A percentile compares a stretch with the other conserved stretches of the same genome.
Evolutionary conservation across 805 yeast genomes (phyloP).

Genomic region (Lachancea sp.): DNA sequence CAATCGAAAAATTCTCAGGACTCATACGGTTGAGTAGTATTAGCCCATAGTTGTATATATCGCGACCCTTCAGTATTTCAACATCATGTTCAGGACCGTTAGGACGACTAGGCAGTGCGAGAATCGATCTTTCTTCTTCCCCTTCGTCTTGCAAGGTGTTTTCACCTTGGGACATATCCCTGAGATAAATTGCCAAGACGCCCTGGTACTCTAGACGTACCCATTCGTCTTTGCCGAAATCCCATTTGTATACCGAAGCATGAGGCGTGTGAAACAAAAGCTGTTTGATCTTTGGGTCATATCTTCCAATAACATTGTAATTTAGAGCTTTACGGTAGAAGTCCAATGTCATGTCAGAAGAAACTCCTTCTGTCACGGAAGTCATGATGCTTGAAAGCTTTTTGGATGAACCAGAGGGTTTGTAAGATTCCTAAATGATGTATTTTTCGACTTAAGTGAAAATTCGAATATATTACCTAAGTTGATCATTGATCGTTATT

Average conservation of each 20-base stretch:
- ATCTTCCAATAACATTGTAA: slow-evolving; percentile 69
- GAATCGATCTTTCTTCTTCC: slow-evolving; percentile 25
- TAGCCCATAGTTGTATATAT: slow-evolving; percentile 56
- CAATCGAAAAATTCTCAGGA: slow-evolving; percentile 68
- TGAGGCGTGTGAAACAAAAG: slow-evolving; percentile 63
- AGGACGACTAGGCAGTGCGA: slow-evolving; percentile 6
- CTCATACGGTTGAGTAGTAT: slow-evolving; percentile 60
- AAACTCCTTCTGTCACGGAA: slow-evolving; percentile 2
- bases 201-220: slow-evolving; percentile 65
- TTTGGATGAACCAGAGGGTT: not conserved
- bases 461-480: not conserved
- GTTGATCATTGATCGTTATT: no score
- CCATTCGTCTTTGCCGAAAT: slow-evolving; percentile 57
- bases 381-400: not conserved
- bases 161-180: slow-evolving; percentile 36
- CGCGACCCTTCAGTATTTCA: slow-evolving; percentile 27
- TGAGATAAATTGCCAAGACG: slow-evolving; percentile 55
- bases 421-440: not conserved
- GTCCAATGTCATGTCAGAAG: slow-evolving; percentile 39
- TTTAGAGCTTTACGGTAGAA: slow-evolving; percentile 63
- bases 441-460: not conserved
- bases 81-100: slow-evolving; percentile 6
- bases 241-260: slow-evolving; percentile 63
- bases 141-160: slow-evolving; percentile 19
- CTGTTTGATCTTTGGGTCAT: slow-evolving; percentile 66